Conservation (phyloP, 176 grass and related monocot genomes). For the Triticum dicoccoides region DNA sequence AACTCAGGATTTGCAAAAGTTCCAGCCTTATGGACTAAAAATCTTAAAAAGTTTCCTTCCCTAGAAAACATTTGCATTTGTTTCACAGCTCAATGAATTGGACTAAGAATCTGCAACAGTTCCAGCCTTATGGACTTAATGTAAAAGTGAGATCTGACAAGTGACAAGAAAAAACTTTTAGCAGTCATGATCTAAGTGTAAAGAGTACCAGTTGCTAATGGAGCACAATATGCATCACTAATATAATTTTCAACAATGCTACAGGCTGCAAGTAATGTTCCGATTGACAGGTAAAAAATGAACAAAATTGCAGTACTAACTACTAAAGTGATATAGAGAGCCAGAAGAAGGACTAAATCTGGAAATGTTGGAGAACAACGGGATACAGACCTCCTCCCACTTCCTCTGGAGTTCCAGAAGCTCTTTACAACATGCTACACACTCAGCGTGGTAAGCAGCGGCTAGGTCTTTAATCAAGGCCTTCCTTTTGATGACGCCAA, state of each 20-base stretch:
- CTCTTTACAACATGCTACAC: not conserved
- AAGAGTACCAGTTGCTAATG: not conserved
- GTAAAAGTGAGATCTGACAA: not conserved
- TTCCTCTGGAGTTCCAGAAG: not conserved
- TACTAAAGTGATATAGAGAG: not conserved
- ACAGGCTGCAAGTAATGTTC: not conserved
- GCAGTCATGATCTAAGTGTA: not conserved
- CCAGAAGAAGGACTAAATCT: not conserved
- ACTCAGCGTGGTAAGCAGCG: constrained; percentile 63
- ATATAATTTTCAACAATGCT: not conserved
- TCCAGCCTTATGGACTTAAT: not conserved
- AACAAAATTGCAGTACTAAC: not conserved
- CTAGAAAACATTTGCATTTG: too few relatives aligned
- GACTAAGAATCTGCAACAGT: too few relatives aligned
- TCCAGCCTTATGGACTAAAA: not conserved
- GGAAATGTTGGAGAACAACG: not conserved
- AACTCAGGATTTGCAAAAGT: not conserved
- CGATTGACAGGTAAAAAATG: not conserved
- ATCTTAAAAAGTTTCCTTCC: too few relatives aligned
- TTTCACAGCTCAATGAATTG: too few relatives aligned
- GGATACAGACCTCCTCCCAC: constrained; percentile 8
- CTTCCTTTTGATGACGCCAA: constrained; percentile 89
- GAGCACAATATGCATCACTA: not conserved
- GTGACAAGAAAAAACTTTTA: not conserved
- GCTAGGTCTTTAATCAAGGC: constrained; percentile 87